Evolutionary conservation across 768 basidiomycete species (phyloP).

Genomic region (Mycena kentingensis): DNA sequence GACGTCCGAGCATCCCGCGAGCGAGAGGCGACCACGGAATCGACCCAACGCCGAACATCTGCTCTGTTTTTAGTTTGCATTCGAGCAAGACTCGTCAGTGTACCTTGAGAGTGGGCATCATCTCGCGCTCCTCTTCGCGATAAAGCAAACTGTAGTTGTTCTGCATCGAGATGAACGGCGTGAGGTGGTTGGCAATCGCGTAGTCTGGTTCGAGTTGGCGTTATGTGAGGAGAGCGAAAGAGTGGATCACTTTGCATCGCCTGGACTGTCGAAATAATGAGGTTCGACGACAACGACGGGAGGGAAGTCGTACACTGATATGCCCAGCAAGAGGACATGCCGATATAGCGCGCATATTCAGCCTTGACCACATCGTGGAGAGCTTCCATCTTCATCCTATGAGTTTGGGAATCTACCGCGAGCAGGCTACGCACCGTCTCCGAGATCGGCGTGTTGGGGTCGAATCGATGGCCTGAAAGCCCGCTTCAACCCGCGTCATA

Average conservation of each 20-base stretch:
- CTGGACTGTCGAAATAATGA: slow-evolving; percentile 39
- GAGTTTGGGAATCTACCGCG: slow-evolving; percentile 44
- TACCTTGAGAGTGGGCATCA: slow-evolving; percentile 60
- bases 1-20: slow-evolving; percentile 32
- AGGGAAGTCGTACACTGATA: slow-evolving; percentile 48
- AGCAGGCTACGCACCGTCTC: slow-evolving; percentile 41
- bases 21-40: slow-evolving; percentile 41
- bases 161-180: slow-evolving; percentile 70
- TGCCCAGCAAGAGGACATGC: slow-evolving; percentile 58
- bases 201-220: no score
- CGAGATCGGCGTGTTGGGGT: slow-evolving; percentile 55
- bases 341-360: slow-evolving; percentile 61
- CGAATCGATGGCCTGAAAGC: slow-evolving; percentile 53
- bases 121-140: slow-evolving; percentile 66
- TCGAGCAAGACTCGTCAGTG: no score
- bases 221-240: neutral
- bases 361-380: no score
- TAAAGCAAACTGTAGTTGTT: slow-evolving; percentile 65
- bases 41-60: slow-evolving; percentile 43
- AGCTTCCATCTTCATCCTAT: slow-evolving; percentile 68
- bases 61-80: no score
- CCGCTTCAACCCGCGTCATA: slow-evolving; percentile 34
- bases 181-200: slow-evolving; percentile 56
- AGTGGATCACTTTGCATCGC: slow-evolving; percentile 51
- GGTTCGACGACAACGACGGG: neutral